These are phyloP conservation scores for Linanthus parryae DNA, from an alignment of 148 eudicot genomes.

Conservation along the genomic window DNA sequence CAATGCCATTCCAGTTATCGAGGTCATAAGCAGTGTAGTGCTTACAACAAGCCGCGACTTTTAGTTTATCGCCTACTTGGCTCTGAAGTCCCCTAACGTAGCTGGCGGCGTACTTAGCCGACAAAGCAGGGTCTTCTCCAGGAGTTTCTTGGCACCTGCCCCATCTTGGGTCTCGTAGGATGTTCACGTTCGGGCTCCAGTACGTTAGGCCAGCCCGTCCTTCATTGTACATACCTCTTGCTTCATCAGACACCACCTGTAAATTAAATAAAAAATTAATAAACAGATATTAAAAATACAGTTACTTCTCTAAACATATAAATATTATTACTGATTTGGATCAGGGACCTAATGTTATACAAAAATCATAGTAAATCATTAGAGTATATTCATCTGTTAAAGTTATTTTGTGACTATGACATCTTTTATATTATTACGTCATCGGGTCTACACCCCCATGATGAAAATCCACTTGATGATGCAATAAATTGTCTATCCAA, in stretches of 20 bases:
- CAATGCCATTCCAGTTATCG: conserved; percentile 64
- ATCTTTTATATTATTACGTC: background rate
- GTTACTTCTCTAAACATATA: background rate
- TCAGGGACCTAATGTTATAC: background rate
- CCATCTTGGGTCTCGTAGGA: conserved; percentile 93
- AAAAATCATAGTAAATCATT: background rate
- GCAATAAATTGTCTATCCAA: too few relatives aligned
- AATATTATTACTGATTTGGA: background rate
- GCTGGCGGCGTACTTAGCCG: conserved; percentile 64
- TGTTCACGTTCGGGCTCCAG: conserved; percentile 99
- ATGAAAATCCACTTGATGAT: background rate
- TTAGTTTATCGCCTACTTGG: conserved; percentile 29
- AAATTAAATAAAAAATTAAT: background rate
- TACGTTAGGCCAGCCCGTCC: conserved; percentile 75
- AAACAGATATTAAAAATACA: background rate
- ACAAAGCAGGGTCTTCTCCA: conserved; percentile 74
- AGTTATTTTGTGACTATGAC: background rate
- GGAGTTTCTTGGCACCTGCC: conserved; percentile 97
- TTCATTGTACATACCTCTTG: conserved; percentile 95
- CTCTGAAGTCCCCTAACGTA: conserved; percentile 91
- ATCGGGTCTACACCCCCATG: too few relatives aligned
- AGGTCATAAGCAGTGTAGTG: conserved; percentile 90
- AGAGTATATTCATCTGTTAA: background rate
- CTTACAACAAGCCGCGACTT: conserved; percentile 94
- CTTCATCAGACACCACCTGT: conserved; percentile 90